Evolutionary conservation across 176 grass and related monocot species (phyloP), one percentile per base, ranked within the genome.

Genomic region (Aegilops longissima): DNA sequence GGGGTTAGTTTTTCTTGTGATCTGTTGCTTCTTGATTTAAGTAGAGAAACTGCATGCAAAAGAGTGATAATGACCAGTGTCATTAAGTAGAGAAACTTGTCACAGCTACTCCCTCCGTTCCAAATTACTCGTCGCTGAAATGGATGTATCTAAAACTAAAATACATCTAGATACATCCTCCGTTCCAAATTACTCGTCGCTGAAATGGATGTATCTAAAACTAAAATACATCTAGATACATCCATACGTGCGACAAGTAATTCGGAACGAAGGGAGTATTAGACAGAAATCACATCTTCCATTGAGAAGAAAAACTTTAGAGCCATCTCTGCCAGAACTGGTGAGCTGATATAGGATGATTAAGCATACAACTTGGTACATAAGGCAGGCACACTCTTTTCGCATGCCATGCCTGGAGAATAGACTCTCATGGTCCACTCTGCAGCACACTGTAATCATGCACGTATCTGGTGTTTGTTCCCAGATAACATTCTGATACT

Each of bases 321-420:
- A 88, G 75, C 34, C n/a, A 6, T 85, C 63, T 82, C 61, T 35
- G 25, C 38, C n/a, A 6, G 11, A 78, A 52, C 27, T n/a, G 20
- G 51, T 62, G 56, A 73, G 17, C 82, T 35, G 61, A 68, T 64
- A 54, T 20, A 80, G 78, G 52, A 10, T 64, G 52, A 65, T 70
- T 66, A 40, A 64, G 16, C 52, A 64, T 51, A 64, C 36, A 18
- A 65, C 73, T 14, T 31, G 64, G 84, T 49, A 80, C 66, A 74
- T 45, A 40, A 90, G 56, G 13, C 20, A 90, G 56, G 13, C 20
- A 27, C 35, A 12, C 44, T 47, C 70, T 61, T 59, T 67, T 47
- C 59, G 27, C 84, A 72, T 40, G 65, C 66, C 80, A 72, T 40
- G 65, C 66, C 80, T 75, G 38, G 44, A 59, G 18, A 58, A 25